phyloP scores from a whole-genome alignment of 176 grass and related monocot genomes.

The Phragmites australis region DNA sequence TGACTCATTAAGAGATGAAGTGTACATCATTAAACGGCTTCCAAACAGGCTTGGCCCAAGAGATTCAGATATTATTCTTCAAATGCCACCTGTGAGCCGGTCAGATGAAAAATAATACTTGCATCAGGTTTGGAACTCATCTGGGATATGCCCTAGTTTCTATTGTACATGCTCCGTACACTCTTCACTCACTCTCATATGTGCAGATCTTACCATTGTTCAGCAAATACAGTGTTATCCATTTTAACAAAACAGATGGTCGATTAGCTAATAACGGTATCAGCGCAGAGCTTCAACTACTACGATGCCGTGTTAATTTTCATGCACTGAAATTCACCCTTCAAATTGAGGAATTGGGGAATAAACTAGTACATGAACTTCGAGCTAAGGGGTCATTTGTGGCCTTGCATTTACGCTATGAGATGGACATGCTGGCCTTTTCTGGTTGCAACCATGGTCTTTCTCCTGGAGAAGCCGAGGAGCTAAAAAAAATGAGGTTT shows the following conservation, averaged over 20 bases:
- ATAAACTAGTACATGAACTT: constrained; percentile 67
- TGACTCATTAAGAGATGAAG: constrained; percentile 77
- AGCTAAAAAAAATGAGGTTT: constrained; percentile 93
- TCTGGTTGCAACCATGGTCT: constrained; percentile 93
- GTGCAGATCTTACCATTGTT: constrained; percentile 92
- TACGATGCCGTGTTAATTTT: constrained; percentile 92
- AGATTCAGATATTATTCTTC: constrained; percentile 41
- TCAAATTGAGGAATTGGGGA: constrained; percentile 73
- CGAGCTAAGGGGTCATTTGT: constrained; percentile 63
- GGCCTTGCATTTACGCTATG: constrained; percentile 93
- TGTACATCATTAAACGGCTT: constrained; percentile 71
- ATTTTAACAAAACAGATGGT: constrained; percentile 96
- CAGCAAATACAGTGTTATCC: constrained; percentile 77
- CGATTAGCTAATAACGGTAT: constrained; percentile 92
- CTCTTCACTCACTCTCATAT: constrained; percentile 21
- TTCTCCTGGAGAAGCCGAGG: constrained; percentile 73
- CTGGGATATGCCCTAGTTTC: constrained; percentile 4
- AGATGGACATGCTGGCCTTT: constrained; percentile 99
- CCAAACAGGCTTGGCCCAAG: constrained; percentile 54
- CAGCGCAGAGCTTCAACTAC: constrained; percentile 65
- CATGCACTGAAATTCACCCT: constrained; percentile 81
- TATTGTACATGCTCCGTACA: not conserved
- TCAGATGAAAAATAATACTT: constrained; percentile 98
- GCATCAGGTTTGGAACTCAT: constrained; percentile 67
- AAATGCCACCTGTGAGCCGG: constrained; percentile 91